Conservation (phyloP, 306 rosid species). For the Mucuna pruriens region DNA sequence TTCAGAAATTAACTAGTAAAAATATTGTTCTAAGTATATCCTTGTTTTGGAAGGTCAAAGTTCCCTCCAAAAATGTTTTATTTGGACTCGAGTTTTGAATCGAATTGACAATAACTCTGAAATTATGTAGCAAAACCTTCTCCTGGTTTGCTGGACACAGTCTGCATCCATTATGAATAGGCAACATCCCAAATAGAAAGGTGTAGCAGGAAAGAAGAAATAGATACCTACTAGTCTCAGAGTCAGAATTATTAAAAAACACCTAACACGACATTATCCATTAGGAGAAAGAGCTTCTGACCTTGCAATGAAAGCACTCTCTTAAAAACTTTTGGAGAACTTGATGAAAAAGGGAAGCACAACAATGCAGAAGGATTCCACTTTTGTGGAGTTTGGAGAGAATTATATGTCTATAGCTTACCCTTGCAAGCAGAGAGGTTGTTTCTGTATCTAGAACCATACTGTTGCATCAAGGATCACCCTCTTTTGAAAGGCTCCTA, state of each 20-base stretch:
- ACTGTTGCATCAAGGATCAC: not conserved
- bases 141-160: conserved; percentile 20
- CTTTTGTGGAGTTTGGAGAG: not conserved
- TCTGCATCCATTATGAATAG: not conserved
- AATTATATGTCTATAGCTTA: not conserved
- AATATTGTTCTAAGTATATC: not conserved
- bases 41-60: not conserved
- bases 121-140: not conserved
- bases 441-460: not conserved
- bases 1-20: conserved; percentile 10
- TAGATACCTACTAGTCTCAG: not conserved
- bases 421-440: not conserved
- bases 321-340: not conserved
- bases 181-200: not conserved
- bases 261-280: not conserved
- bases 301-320: not conserved
- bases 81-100: conserved; percentile 19
- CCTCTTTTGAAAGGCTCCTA: conserved; percentile 9
- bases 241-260: not conserved
- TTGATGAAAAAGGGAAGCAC: not conserved
- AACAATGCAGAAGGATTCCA: conserved; percentile 4
- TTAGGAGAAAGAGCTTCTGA: not conserved
- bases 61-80: conserved; percentile 19
- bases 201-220: not conserved
- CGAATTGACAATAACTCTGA: not conserved